phyloP scores from a whole-genome alignment of 2,329 filamentous ascomycete species.

The Didymella glomerata region DNA sequence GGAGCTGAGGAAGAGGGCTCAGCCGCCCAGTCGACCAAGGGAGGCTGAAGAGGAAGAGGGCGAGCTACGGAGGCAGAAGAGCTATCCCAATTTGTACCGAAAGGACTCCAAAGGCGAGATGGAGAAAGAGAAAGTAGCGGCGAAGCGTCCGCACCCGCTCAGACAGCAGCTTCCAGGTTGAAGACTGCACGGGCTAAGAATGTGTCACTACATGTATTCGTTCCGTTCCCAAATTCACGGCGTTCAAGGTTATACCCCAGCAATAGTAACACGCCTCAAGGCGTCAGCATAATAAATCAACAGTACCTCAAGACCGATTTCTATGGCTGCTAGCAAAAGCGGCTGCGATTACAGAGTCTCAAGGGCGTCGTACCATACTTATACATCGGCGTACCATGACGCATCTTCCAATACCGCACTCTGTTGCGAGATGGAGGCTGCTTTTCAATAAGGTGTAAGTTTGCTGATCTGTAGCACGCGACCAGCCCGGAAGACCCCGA shows the following conservation, averaged over 20 bases:
- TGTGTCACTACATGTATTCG: neutral
- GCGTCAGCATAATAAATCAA: neutral
- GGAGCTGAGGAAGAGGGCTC: constrained; percentile 46
- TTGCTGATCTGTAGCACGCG: constrained; percentile 7
- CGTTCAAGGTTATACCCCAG: constrained; percentile 1
- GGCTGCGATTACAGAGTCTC: neutral
- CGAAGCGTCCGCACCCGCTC: constrained; percentile 14
- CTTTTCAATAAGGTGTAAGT: no score
- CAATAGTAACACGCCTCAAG: neutral
- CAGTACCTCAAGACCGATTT: neutral
- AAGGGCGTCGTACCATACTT: neutral
- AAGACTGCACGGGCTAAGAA: neutral
- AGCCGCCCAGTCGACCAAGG: constrained; percentile 45
- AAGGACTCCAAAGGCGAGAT: constrained; percentile 27
- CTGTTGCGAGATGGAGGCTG: no score
- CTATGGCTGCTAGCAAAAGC: neutral
- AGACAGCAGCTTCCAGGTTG: constrained; percentile 15
- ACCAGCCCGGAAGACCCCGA: constrained; percentile 11
- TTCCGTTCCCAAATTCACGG: neutral
- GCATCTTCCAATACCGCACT: neutral
- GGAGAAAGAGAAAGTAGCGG: constrained; percentile 11
- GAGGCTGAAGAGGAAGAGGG: constrained; percentile 28
- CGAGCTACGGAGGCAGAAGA: constrained; percentile 50
- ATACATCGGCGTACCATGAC: neutral
- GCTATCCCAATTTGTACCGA: constrained; percentile 46